A percentile compares a stretch with the other conserved stretches of the same genome.
phyloP scores from a whole-genome alignment of 805 yeast genomes.

The Saccharomyces cerevisiae region DNA sequence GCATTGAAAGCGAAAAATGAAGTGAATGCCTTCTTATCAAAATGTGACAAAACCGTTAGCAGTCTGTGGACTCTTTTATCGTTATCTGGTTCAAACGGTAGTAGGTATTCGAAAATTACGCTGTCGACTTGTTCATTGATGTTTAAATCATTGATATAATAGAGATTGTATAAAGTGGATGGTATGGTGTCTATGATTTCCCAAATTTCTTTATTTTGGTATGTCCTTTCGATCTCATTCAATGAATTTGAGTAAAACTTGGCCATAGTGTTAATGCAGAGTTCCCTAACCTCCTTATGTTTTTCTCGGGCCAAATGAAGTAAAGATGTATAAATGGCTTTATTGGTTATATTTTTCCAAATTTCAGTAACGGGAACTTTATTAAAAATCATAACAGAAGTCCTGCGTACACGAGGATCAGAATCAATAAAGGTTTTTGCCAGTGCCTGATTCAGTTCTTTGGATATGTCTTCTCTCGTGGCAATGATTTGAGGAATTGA shows the following conservation, averaged over 20 bases:
- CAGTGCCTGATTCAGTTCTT: constrained; percentile 50
- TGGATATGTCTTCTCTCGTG: constrained; percentile 37
- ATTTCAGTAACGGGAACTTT: constrained; percentile 41
- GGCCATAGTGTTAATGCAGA: constrained; percentile 48
- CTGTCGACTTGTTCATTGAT: constrained; percentile 61
- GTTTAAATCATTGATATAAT: constrained; percentile 63
- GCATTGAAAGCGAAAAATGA: constrained; percentile 62
- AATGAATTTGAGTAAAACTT: constrained; percentile 45
- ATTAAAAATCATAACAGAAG: constrained; percentile 47
- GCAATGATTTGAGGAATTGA: constrained; percentile 43
- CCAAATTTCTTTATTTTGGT: constrained; percentile 20
- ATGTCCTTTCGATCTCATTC: constrained; percentile 14
- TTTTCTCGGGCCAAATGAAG: constrained; percentile 65
- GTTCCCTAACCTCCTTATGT: constrained; percentile 52
- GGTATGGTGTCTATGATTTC: constrained; percentile 44
- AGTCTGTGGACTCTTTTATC: constrained; percentile 45
- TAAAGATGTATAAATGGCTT: constrained; percentile 44
- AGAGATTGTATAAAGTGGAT: constrained; percentile 49
- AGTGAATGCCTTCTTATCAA: constrained; percentile 50
- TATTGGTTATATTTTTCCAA: constrained; percentile 39
- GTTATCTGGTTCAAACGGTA: constrained; percentile 46
- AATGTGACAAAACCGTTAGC: constrained; percentile 37
- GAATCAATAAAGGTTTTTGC: constrained; percentile 65
- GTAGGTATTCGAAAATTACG: constrained; percentile 47
- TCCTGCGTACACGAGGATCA: constrained; percentile 62